A percentile compares a stretch with the other conserved stretches of the same genome.
phyloP scores from a whole-genome alignment of 192 early-diverging fungal species.

The Powellomyces hirtus region DNA sequence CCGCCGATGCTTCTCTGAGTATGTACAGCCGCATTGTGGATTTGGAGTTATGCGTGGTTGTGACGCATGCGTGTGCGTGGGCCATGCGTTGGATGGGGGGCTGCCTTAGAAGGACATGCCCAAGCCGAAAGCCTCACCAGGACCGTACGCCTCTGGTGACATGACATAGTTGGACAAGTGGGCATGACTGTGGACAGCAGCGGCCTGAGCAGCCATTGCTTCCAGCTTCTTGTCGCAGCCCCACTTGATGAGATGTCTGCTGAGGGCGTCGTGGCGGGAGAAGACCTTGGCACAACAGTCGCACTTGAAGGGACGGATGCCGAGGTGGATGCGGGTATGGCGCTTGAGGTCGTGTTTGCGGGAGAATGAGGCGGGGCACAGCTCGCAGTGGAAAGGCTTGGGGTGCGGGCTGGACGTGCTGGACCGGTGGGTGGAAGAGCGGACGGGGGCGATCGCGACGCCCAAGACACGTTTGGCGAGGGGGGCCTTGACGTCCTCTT shows the following conservation, averaged over 20 bases:
- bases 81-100: no score
- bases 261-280: conserved; percentile 35
- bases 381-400: conserved; percentile 60
- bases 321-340: conserved; percentile 47
- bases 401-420: background rate
- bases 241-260: conserved; percentile 24
- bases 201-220: background rate
- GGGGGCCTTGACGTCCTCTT: background rate
- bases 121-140: no score
- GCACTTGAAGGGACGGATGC: conserved; percentile 42
- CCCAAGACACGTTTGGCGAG: background rate
- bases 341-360: conserved; percentile 90
- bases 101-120: no score
- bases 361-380: conserved; percentile 77
- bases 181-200: no score
- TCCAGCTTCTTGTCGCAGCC: conserved; percentile 30
- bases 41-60: no score
- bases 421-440: conserved; percentile 11
- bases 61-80: no score
- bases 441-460: conserved; percentile 21
- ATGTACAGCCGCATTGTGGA: no score
- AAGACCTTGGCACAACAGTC: conserved; percentile 34
- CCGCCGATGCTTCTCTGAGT: no score
- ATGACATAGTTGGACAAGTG: no score
- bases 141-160: no score